Base-by-base conservation (phyloP, 2,329 filamentous ascomycete species). In the Nemania sp. region DNA sequence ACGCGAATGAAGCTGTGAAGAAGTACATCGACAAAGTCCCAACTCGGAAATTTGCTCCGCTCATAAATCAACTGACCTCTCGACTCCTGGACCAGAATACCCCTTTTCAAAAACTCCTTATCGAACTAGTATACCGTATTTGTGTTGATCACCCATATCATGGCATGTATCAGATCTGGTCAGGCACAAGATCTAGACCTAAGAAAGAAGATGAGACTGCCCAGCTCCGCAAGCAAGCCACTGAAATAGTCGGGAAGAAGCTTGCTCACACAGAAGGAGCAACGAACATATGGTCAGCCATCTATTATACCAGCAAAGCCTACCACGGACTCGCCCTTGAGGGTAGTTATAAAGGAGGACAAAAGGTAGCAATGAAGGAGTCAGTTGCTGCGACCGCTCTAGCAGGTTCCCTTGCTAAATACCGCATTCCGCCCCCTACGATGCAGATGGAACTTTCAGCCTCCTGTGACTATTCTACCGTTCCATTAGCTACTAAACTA, bases 11-110 rank as follows among this genome's bases (percentile, higher is more conserved):
- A 54, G 90, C 93, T 1, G 94, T 97, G 22, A 84, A 83, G 63
- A 88, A 87, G 67, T 84, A 94, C 75, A 83, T 99, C 18, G 80
- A 83, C 3, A 85, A 88, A 59, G 95, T 98, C 0, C 92, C 95
- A 1, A 97, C 93, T 66, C 88, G 93, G 68, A 99, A 99, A 77
- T 97, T 99, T 77, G 95, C 94, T 1, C 83, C 92, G 3, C 83
- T 99, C 59, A 97, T 97, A 90, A 99, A 98, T 76, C 96, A 99
- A 79, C 86, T 99, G 35, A 95, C 94, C 5, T 99, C 97, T n/a
- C 90, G 96, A 7, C 83, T 99, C 5, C 89, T 97, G 68, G 88
- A 92, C 69, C 87, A 90, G 35, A 80, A 86, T 1, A 87, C 85
- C 18, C 77, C 83, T 0, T 99, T 99, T 76, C 96, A 99, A 75